Base-by-base conservation (phyloP, 78 protist species). In the Dictyostelium capitatum region DNA sequence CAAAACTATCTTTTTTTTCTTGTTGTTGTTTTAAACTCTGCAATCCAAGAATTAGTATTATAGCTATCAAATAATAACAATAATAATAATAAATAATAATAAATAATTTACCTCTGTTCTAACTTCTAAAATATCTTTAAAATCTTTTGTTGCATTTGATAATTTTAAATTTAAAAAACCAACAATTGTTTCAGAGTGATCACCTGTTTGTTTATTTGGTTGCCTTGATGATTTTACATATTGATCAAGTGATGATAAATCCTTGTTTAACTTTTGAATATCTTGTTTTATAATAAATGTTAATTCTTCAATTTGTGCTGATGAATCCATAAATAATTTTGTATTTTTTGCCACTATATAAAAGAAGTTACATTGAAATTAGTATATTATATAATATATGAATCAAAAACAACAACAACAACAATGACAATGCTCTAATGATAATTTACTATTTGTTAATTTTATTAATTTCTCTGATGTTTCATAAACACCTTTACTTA, bases 11-110 rank as follows among this genome's bases (percentile, higher is more conserved):
- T 46, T 77, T 77, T 87, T 70, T 87, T 51, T 87, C 93, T 64
- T 87, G 93, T 87, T 87, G 93, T 87, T 80, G 81, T 56, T 87
- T 87, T 77, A 87, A 64, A 77, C 82, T 87, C 93, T 87, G 65
- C 19, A 46, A 6, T 37, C 43, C n/a, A n/a, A n/a, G n/a, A n/a
- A n/a, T n/a, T n/a, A n/a, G n/a, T n/a, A n/a, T n/a, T n/a, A 78
- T 78, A 54, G 25, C 5, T 28, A n/a, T n/a, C n/a, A n/a, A n/a
- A 19, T 28, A 28, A 25, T 41, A 32, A 46, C 54, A 20, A 30
- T 78, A 54, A 48, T n/a, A n/a, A n/a, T n/a, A n/a, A n/a, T n/a
- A n/a, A n/a, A n/a, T n/a, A n/a, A n/a, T 20, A 14, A 10, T 48
- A 25, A 15, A 9, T 47, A 19, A 28, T 1, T 10, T 87, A 87